A percentile compares a stretch with the other conserved stretches of the same genome.
Evolutionary conservation across 2,329 filamentous ascomycete species (phyloP).

Genomic region (Curvularia verruculosa): DNA sequence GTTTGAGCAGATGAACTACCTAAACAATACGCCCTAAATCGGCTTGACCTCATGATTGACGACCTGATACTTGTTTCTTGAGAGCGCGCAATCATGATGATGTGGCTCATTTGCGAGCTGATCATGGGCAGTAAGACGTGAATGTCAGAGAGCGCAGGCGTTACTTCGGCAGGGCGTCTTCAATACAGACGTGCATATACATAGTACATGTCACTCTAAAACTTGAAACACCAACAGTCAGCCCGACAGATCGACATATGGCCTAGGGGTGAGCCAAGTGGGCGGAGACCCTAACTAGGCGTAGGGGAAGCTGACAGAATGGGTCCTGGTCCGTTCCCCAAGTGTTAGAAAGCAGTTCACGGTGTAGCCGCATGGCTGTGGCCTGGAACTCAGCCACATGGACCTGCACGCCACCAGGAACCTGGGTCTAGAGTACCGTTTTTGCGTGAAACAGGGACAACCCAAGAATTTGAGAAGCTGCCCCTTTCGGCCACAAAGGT

Average conservation of each 20-base stretch:
- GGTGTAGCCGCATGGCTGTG: not conserved
- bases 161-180: not conserved
- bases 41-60: not conserved
- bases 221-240: constrained; percentile 3
- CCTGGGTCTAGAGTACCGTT: not conserved
- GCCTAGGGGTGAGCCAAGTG: not conserved
- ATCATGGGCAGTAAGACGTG: not conserved
- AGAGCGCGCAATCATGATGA: not conserved
- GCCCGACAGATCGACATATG: constrained; percentile 3
- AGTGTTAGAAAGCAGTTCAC: not conserved
- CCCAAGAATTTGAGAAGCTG: not conserved
- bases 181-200: constrained; percentile 2
- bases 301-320: constrained; percentile 2
- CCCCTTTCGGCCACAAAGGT: not conserved
- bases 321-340: not conserved
- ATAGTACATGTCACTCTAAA: constrained; percentile 3
- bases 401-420: not conserved
- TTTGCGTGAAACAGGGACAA: not conserved
- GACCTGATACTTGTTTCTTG: not conserved
- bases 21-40: not conserved
- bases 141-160: not conserved
- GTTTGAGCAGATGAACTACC: not conserved
- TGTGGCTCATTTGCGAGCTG: not conserved
- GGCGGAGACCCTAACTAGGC: not conserved
- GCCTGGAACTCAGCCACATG: constrained; percentile 6